Base-by-base conservation (phyloP, 192 early-diverging fungal species). In the Coemansia sp. region DNA sequence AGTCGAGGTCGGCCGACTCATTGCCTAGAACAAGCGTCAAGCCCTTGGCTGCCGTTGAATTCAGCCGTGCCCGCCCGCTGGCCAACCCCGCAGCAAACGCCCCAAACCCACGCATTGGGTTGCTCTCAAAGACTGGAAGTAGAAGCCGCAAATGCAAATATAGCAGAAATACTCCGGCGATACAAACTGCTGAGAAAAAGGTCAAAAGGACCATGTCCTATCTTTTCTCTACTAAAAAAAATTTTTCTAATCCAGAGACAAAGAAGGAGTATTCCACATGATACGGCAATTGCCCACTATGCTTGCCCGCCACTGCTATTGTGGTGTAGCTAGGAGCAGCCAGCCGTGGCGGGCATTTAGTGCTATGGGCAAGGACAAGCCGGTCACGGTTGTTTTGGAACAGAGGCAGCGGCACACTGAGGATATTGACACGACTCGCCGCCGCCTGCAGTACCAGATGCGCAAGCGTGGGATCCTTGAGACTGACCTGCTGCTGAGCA, bases 381-480 rank as follows among this genome's bases (percentile, higher is more conserved):
- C 35, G 22, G 18, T 34, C 7, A 18, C 27, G 10, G 29, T 51
- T 2, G 66, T 58, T 0, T 49, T 64, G 13, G 51, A 71, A 56
- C 71, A 60, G 25, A 63, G 56, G 25, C 64, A 74, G 19, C 82
- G 87, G 0, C 60, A 61, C 1, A 52, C 78, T 56, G 93, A 96
- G 65, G 49, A 80, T 9, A 43, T 82, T 4, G 75, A 84, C 14
- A 78, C 72, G 5, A 91, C 90, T 71, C 81, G 86, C 6, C 82
- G 87, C 5, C 83, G 95, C 5, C 74, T 98, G 7, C 54, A 85
- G 19, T 98, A 89, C 56, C 82, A 85, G 47, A 83, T 86, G 38
- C 85, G 95, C 30, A 98, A 98, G 59, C 73, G 95, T 14, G 93
- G 95, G 16, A 98, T 95, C 35, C 80, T 96, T 11, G 95, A 98